These are phyloP conservation scores for Malassezia furfur DNA, from an alignment of 1,284 basidiomycete genomes.

Conservation along the genomic window DNA sequence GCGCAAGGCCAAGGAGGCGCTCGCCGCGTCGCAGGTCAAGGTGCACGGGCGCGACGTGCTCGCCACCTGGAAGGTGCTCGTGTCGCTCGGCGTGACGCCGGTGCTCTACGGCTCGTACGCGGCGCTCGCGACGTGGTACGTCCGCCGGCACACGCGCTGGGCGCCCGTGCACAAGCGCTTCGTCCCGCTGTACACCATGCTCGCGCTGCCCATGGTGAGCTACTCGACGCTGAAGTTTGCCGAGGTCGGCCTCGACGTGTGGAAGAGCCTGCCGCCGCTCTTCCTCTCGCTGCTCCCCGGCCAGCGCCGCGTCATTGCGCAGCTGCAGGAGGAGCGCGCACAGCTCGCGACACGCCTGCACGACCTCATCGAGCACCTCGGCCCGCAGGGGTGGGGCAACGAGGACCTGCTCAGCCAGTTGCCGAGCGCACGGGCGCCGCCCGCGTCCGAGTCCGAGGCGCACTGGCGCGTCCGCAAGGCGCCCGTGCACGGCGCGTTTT, in stretches of 20 bases:
- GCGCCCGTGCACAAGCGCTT: constrained; percentile 57
- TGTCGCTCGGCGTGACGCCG: constrained; percentile 81
- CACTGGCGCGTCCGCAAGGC: constrained; percentile 14
- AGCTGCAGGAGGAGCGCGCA: constrained; percentile 68
- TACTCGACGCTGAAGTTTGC: constrained; percentile 95
- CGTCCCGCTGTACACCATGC: constrained; percentile 70
- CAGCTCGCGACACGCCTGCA: constrained; percentile 77
- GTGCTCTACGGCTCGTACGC: constrained; percentile 60
- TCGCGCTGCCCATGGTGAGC: constrained; percentile 74
- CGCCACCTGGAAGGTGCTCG: constrained; percentile 95
- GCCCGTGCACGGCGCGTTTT: constrained; percentile 26
- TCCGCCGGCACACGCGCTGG: constrained; percentile 53
- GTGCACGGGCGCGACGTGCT: constrained; percentile 88
- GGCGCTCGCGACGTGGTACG: constrained; percentile 63
- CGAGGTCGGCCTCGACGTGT: constrained; percentile 94
- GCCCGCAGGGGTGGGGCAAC: constrained; percentile 40
- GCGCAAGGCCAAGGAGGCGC: constrained; percentile 89
- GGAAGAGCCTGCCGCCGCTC: constrained; percentile 90
- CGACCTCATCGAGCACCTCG: constrained; percentile 71
- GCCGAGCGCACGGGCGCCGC: constrained; percentile 26
- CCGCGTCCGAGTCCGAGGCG: constrained; percentile 30
- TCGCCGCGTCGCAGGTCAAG: constrained; percentile 92
- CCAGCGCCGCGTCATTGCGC: constrained; percentile 72
- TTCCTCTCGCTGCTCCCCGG: constrained; percentile 83
- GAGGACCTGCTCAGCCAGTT: constrained; percentile 37